Evolutionary conservation across 2,329 filamentous ascomycete genomes (phyloP), one percentile per base, ranked within the genome.

Genomic region (Aspergillus floridensis): DNA sequence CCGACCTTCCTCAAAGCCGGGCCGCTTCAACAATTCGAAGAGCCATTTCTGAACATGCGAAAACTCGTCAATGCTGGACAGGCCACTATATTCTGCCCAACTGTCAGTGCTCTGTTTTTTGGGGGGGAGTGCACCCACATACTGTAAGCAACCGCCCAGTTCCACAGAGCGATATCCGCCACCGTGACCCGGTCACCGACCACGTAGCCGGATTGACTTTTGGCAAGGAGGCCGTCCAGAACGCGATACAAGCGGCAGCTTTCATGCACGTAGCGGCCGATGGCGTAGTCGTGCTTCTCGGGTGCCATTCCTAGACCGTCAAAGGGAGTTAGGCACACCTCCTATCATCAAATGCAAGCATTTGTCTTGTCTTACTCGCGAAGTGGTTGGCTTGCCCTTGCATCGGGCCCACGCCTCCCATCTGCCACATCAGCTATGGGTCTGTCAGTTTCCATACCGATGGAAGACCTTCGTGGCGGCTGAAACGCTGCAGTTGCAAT

Each of bases 381-480:
- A 57, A 52, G 10, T 57, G 55, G 16, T 50, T 57, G 12, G 55
- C 55, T 31, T 57, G 55, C 2, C 55, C 55, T 16, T 57, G 55
- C 47, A 57, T 51, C 4, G 26, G 55, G 35, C 55, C 55, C 5
- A 57, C 19, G n/a, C 49, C 32, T 4, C 32, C 8, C 5, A 52
- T 31, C 32, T 57, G 48, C 32, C 47, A 57, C 47, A 52, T 51
- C 31, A 57, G 55, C 49, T 57, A 52, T 3, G 26, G 19, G 21
- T 29, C 35, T n/a, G 16, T 26, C 22, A 24, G 41, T 22, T 26
- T 29, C 2, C 0, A 10, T 0, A 10, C 7, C 7, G 2, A 29
- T 8, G 7, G 8, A 29, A 10, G 10, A 7, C 7, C 7, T 2
- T 29, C 2, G 26, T 29, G 7, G 26, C 7, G 26, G 32, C 19